These are phyloP conservation scores for Schizonepeta tenuifolia DNA, from an alignment of 257 asterid species.

Conservation along the genomic window DNA sequence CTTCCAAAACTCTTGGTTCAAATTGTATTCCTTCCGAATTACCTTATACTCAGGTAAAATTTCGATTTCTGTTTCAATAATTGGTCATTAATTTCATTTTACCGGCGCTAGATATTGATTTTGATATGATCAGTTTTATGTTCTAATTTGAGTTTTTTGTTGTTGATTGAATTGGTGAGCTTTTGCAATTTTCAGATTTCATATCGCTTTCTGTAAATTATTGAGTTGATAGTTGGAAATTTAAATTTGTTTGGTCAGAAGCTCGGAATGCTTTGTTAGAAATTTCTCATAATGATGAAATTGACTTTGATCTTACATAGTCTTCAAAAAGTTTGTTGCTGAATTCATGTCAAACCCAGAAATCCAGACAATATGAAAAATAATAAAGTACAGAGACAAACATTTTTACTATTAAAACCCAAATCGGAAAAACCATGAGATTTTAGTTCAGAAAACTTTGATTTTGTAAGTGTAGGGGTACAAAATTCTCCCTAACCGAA, in stretches of 20 bases:
- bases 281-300: not conserved
- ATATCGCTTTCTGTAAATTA: not conserved
- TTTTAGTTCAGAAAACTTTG: not conserved
- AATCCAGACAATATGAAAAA: not conserved
- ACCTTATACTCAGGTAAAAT: slow-evolving; percentile 35
- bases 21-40: not conserved
- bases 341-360: not conserved
- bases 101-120: slow-evolving; percentile 36
- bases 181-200: not conserved
- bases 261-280: slow-evolving; percentile 22
- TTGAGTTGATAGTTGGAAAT: not conserved
- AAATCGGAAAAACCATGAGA: not conserved
- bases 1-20: slow-evolving; percentile 24
- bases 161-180: not conserved
- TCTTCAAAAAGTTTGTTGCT: not conserved
- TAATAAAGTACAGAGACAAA: not conserved
- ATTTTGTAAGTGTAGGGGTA: not conserved
- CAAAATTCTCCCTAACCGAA: too few species aligned
- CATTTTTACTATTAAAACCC: not conserved
- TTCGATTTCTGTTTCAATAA: slow-evolving; percentile 7
- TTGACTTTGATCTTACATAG: not conserved
- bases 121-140: slow-evolving; percentile 3
- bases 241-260: not conserved
- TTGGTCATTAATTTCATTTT: slow-evolving; percentile 17
- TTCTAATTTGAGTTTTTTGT: not conserved